Evolutionary conservation across 1,284 basidiomycete genomes (phyloP).

Genomic region (Pascua sp.): DNA sequence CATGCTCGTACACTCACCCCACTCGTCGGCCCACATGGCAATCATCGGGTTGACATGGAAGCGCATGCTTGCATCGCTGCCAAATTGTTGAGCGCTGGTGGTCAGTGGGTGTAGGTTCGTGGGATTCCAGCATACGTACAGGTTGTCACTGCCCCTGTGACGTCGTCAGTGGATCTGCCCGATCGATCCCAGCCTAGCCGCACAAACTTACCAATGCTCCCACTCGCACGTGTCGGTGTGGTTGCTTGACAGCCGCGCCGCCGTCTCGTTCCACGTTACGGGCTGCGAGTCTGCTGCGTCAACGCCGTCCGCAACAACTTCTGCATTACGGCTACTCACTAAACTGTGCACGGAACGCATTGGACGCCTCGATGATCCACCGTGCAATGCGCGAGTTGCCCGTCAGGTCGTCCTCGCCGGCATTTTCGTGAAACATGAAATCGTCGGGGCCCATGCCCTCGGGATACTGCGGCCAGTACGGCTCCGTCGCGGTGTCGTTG

Average conservation of each 20-base stretch:
- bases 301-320: not conserved
- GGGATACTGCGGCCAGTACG: constrained; percentile 17
- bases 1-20: constrained; percentile 10
- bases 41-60: constrained; percentile 17
- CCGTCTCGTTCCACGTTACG: constrained; percentile 14
- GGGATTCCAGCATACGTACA: not conserved
- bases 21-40: constrained; percentile 17
- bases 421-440: constrained; percentile 5
- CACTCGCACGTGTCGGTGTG: constrained; percentile 14
- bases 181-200: not conserved
- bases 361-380: constrained; percentile 13
- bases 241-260: constrained; percentile 7
- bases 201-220: constrained; percentile 13
- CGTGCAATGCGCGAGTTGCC: constrained; percentile 9
- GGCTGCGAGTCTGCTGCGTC: constrained; percentile 6
- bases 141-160: constrained; percentile 15
- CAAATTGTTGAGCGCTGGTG: constrained; percentile 4
- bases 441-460: constrained; percentile 1
- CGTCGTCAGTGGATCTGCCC: not conserved
- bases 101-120: not conserved
- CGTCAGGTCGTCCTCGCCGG: constrained; percentile 8
- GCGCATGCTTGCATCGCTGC: not conserved
- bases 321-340: constrained; percentile 1
- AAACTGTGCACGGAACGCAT: constrained; percentile 14
- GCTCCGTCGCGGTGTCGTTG: constrained; percentile 11